Conservation (phyloP, 2,329 filamentous ascomycete genomes). For the Alternaria arbusti region DNA sequence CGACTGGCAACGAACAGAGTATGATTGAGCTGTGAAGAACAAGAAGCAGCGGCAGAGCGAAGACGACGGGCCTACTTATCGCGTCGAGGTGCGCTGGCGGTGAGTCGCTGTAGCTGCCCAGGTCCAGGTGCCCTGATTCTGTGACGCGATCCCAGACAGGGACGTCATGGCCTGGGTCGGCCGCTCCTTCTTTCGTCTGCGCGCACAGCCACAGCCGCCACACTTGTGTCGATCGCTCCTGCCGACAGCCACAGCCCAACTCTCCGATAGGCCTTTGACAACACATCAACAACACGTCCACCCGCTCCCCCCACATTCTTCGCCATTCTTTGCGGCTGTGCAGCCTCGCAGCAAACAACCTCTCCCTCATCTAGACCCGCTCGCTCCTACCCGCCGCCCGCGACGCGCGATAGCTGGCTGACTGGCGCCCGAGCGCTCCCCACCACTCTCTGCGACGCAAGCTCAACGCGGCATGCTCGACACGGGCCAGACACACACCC, state of each 20-base stretch:
- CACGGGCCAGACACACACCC: conserved; percentile 53
- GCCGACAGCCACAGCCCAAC: background rate
- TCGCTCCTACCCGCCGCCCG: conserved; percentile 8
- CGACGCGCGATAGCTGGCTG: conserved; percentile 8
- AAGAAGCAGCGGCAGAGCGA: conserved; percentile 8
- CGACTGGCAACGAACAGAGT: conserved; percentile 22
- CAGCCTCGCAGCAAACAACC: conserved; percentile 3
- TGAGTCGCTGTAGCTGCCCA: conserved; percentile 13
- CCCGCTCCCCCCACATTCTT: conserved; percentile 15
- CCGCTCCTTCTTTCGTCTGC: background rate
- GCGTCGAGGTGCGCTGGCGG: conserved; percentile 29
- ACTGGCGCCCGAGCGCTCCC: conserved; percentile 8
- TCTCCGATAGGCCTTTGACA: conserved; percentile 13
- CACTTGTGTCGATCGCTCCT: conserved; percentile 12
- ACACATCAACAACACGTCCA: conserved; percentile 6
- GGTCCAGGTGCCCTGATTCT: conserved; percentile 36
- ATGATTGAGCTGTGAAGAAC: conserved; percentile 4
- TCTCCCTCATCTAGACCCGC: conserved; percentile 15
- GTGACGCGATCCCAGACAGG: conserved; percentile 8
- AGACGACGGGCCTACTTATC: conserved; percentile 22
- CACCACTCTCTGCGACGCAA: conserved; percentile 17
- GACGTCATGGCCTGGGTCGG: conserved; percentile 26
- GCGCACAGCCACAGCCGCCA: conserved; percentile 26
- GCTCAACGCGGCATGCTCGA: conserved; percentile 64
- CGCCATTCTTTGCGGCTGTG: conserved; percentile 40